Evolutionary conservation across 805 yeast species (phyloP), one percentile per base, ranked within the genome.

Genomic region (Sugiyamaella americana): DNA sequence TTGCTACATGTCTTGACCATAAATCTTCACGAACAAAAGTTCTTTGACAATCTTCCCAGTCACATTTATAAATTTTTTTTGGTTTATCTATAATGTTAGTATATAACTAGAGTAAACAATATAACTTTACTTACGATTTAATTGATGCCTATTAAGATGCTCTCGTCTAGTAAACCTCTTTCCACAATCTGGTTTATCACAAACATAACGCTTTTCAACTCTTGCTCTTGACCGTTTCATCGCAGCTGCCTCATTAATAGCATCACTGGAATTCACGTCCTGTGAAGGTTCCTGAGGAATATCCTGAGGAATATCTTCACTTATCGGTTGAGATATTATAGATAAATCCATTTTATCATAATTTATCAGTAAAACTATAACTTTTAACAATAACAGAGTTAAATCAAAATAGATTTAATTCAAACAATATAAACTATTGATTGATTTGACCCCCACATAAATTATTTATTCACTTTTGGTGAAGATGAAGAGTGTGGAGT

Each of bases 21-120:
- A 62, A 44, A 38, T 62, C 67, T 36, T 63, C 61, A 4, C 67
- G 51, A 13, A 62, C 67, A 58, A 62, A 62, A 19, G 56, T 51
- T 44, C 53, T 52, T 6, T 47, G n/a, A 41, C 67, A 62, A 16
- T 54, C 61, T n/a, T 56, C 57, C 51, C 57, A 23, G 13, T 29
- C 16, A 38, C 55, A 51, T 11, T 21, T 34, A 34, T 17, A 51
- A 3, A 51, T 44, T 21, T 46, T 40, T 29, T 51, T 51, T 11
- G 55, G 55, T 18, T 34, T 20, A 24, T 49, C 51, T 47, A 18
- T 6, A 19, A 35, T 18, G 13, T 29, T 29, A 29, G n/a, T n/a
- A n/a, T n/a, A n/a, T n/a, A n/a, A n/a, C n/a, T n/a, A n/a, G n/a
- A n/a, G n/a, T n/a, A n/a, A n/a, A n/a, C n/a, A n/a, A n/a, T n/a